These are phyloP conservation scores for Rhypophila decipiens DNA, from an alignment of 495 filamentous ascomycete genomes.

Conservation along the genomic window DNA sequence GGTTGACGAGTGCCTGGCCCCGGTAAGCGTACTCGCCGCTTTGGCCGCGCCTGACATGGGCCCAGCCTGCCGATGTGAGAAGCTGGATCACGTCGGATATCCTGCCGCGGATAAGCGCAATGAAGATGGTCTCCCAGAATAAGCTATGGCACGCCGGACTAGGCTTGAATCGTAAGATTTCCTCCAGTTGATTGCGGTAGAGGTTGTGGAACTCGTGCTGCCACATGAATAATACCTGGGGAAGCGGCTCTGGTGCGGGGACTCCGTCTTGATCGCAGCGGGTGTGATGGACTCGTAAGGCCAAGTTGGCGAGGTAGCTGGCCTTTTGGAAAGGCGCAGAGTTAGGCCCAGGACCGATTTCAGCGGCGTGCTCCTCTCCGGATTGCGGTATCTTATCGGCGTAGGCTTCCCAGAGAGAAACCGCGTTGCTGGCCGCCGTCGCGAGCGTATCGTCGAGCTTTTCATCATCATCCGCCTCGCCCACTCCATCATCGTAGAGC, in stretches of 20 bases:
- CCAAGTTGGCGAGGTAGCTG: constrained; percentile 60
- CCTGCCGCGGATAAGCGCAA: constrained; percentile 62
- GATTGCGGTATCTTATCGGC: constrained; percentile 38
- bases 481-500: constrained; percentile 53
- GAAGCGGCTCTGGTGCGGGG: constrained; percentile 43
- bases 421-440: constrained; percentile 48
- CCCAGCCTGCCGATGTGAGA: constrained; percentile 67
- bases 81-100: constrained; percentile 55
- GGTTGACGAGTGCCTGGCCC: constrained; percentile 63
- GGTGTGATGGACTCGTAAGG: constrained; percentile 71
- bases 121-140: constrained; percentile 76
- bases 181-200: constrained; percentile 50
- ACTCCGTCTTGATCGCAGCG: constrained; percentile 37
- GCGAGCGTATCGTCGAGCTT: constrained; percentile 50
- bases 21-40: constrained; percentile 58
- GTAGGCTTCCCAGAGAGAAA: constrained; percentile 52
- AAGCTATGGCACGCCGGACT: constrained; percentile 64
- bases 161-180: constrained; percentile 54
- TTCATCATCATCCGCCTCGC: constrained; percentile 45
- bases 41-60: constrained; percentile 47
- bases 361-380: constrained; percentile 46
- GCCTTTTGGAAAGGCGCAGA: constrained; percentile 61
- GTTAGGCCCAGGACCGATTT: constrained; percentile 58
- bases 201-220: constrained; percentile 61
- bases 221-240: constrained; percentile 74